phyloP scores from a whole-genome alignment of 2,329 filamentous ascomycete species.

The Chaetomium olivaceum region DNA sequence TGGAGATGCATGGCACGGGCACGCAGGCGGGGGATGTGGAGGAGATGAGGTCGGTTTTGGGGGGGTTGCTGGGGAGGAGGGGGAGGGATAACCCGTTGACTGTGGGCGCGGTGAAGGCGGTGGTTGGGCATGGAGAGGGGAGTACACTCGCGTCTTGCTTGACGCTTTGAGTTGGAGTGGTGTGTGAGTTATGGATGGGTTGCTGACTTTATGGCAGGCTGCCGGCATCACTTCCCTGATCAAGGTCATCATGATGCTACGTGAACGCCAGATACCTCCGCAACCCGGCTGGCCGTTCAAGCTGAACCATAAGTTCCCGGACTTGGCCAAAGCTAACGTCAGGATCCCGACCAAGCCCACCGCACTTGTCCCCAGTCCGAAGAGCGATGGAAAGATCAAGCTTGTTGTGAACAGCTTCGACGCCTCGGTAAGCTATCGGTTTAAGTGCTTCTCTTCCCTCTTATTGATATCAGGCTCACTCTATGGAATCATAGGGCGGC shows the following conservation, averaged over 20 bases:
- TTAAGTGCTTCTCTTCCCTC: not conserved
- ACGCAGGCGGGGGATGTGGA: slow-evolving; percentile 8
- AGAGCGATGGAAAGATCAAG: not conserved
- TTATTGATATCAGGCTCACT: not conserved
- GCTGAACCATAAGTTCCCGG: slow-evolving; percentile 4
- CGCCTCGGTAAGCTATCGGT: not conserved
- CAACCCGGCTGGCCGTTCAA: not conserved
- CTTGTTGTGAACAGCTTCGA: slow-evolving; percentile 1
- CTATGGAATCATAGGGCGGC: not conserved
- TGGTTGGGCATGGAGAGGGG: not conserved
- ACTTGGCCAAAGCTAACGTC: not conserved
- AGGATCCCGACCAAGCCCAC: not conserved
- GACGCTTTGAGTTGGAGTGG: not conserved
- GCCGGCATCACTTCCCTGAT: slow-evolving; percentile 1
- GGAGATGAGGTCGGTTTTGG: slow-evolving; percentile 1
- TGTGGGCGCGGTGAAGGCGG: not conserved
- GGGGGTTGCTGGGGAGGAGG: not conserved
- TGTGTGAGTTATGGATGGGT: not conserved
- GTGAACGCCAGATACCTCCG: not conserved
- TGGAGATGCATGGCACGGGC: slow-evolving; percentile 7
- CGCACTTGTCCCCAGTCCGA: not conserved
- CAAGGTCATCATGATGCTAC: slow-evolving; percentile 3
- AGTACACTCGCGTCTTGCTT: not conserved
- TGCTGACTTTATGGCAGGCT: not conserved
- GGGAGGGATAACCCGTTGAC: not conserved